These are phyloP conservation scores for Zygnema circumcarinatum DNA, from an alignment of 139 green algal genomes.

Conservation along the genomic window DNA sequence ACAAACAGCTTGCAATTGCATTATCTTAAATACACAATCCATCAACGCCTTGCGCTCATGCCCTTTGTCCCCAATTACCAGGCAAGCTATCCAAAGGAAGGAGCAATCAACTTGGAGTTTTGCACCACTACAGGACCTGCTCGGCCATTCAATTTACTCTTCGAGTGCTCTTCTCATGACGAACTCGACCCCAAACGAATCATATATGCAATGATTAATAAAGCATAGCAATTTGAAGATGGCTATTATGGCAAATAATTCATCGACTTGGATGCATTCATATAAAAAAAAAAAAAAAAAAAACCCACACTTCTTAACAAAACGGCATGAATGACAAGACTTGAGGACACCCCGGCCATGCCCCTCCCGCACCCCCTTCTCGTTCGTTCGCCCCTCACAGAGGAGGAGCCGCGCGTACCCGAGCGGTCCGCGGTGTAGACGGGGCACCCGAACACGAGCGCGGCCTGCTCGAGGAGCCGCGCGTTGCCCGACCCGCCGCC, in stretches of 20 bases:
- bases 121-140: too few relatives aligned
- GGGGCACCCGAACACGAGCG: conserved; percentile 39
- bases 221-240: background rate
- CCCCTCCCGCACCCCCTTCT: background rate
- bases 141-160: too few relatives aligned
- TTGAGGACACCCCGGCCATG: background rate
- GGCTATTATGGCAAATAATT: background rate
- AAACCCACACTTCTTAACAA: background rate
- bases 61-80: too few relatives aligned
- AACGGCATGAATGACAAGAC: background rate
- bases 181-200: too few relatives aligned
- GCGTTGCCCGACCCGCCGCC: conserved; percentile 40
- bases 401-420: conserved; percentile 28
- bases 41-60: too few relatives aligned
- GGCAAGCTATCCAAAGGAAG: too few relatives aligned
- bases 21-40: too few relatives aligned
- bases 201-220: background rate
- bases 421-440: conserved; percentile 24
- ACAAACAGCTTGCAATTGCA: background rate
- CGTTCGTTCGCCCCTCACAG: background rate
- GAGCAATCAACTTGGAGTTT: too few relatives aligned
- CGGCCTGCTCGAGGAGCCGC: background rate
- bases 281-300: background rate
- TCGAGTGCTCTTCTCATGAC: too few relatives aligned
- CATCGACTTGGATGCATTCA: background rate